Percentiles rank a stretch among this genome's conserved stretches.
These are phyloP conservation scores for Westerdykella aurantiaca DNA, from an alignment of 2,329 filamentous ascomycete genomes.

Conservation along the genomic window DNA sequence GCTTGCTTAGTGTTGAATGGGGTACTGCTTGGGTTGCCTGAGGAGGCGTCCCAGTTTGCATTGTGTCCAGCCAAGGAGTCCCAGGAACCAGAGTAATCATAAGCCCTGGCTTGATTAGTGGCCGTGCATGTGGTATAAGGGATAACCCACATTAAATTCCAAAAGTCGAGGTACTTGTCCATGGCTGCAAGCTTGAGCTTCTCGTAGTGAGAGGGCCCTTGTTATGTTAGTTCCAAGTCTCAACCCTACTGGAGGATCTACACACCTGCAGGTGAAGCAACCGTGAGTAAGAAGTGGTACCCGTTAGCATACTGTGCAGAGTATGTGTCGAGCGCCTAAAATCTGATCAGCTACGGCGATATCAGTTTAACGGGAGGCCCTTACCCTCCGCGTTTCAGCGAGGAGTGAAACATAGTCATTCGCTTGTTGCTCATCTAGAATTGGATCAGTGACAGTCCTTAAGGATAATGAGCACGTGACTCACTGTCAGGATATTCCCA, in stretches of 20 bases:
- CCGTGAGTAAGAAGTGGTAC: slow-evolving; percentile 43
- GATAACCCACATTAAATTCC: slow-evolving; percentile 56
- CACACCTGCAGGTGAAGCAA: slow-evolving; percentile 41
- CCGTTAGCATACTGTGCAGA: slow-evolving; percentile 34
- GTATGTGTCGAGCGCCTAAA: slow-evolving; percentile 40
- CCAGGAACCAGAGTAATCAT: slow-evolving; percentile 58
- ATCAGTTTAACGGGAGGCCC: background rate
- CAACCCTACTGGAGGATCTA: background rate
- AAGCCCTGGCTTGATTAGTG: slow-evolving; percentile 45
- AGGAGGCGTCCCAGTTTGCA: slow-evolving; percentile 26
- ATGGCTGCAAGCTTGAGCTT: slow-evolving; percentile 41
- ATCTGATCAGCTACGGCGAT: background rate
- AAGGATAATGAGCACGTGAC: background rate
- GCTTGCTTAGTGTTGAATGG: slow-evolving; percentile 32
- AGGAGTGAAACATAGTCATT: slow-evolving; percentile 8
- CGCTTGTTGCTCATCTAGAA: slow-evolving; percentile 3
- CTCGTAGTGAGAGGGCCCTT: slow-evolving; percentile 41
- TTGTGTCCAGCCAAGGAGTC: slow-evolving; percentile 29
- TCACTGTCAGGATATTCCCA: slow-evolving; percentile 41
- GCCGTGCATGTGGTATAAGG: background rate
- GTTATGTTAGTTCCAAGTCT: background rate
- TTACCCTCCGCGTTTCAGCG: slow-evolving; percentile 18
- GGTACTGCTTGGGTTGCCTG: slow-evolving; percentile 23
- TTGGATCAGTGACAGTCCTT: background rate
- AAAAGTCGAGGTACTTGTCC: slow-evolving; percentile 47